Percentiles rank a stretch among this genome's conserved stretches.
phyloP scores from a whole-genome alignment of 495 filamentous ascomycete species.

The Astrothelium subdiscretum region DNA sequence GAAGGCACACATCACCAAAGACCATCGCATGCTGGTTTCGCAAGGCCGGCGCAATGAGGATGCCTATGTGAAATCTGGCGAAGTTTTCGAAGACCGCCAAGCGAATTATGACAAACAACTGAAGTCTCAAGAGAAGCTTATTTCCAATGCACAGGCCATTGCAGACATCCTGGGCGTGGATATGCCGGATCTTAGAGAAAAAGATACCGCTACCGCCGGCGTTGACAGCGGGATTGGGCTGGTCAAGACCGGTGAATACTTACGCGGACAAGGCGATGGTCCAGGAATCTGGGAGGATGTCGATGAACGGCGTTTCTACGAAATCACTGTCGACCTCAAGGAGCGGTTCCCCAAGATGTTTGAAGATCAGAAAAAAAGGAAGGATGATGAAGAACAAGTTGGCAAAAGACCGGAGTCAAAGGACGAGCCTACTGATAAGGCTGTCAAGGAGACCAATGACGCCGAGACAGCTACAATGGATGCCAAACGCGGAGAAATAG shows the following conservation, averaged over 20 bases:
- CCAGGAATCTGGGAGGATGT: conserved; percentile 99
- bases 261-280: conserved; percentile 79
- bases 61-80: conserved; percentile 95
- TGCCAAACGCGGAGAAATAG: conserved; percentile 43
- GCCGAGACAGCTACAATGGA: conserved; percentile 25
- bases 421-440: conserved; percentile 37
- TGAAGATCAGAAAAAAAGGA: conserved; percentile 90
- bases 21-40: conserved; percentile 70
- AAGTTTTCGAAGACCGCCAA: conserved; percentile 97
- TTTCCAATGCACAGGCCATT: conserved; percentile 81
- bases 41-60: conserved; percentile 93
- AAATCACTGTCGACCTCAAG: conserved; percentile 89
- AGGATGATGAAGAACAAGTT: conserved; percentile 46
- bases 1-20: conserved; percentile 73
- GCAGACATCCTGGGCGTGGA: conserved; percentile 82
- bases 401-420: conserved; percentile 30
- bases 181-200: conserved; percentile 85
- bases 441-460: conserved; percentile 19
- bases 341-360: conserved; percentile 89
- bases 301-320: conserved; percentile 94
- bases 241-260: conserved; percentile 85
- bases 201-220: conserved; percentile 51
- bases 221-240: conserved; percentile 76
- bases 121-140: conserved; percentile 82
- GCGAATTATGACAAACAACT: conserved; percentile 86